These are phyloP conservation scores for Tetradesmus obliquus DNA, from an alignment of 139 green algal genomes.

Conservation along the genomic window DNA sequence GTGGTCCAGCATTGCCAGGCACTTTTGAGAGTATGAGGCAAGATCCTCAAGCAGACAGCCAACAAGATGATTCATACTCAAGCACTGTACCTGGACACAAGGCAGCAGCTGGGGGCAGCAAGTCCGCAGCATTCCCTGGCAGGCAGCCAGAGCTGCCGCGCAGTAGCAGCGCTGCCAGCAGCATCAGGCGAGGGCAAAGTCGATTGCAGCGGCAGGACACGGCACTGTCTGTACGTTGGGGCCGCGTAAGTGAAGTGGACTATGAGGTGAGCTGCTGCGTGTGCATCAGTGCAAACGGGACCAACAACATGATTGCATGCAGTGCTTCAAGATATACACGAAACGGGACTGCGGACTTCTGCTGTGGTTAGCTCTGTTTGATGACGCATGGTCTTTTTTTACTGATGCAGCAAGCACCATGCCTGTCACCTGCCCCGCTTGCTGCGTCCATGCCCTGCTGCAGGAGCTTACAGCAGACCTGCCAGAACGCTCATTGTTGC, in stretches of 20 bases:
- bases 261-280: neutral
- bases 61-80: neutral
- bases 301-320: neutral
- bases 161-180: neutral
- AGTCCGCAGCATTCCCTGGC: neutral
- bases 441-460: neutral
- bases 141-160: neutral
- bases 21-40: neutral
- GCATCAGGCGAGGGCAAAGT: neutral
- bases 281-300: neutral
- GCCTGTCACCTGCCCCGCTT: neutral
- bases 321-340: no score
- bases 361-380: no score
- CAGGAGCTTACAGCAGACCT: neutral
- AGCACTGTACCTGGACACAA: neutral
- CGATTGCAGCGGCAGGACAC: neutral
- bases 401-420: neutral
- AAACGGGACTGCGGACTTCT: no score
- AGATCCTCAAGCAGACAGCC: neutral
- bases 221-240: neutral
- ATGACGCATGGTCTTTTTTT: neutral
- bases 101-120: neutral
- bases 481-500: conserved; percentile 16
- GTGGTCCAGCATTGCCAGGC: neutral
- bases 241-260: neutral